These are phyloP conservation scores for Mycosarcoma mackinlayi DNA, from an alignment of 1,284 basidiomycete genomes.

Conservation along the genomic window DNA sequence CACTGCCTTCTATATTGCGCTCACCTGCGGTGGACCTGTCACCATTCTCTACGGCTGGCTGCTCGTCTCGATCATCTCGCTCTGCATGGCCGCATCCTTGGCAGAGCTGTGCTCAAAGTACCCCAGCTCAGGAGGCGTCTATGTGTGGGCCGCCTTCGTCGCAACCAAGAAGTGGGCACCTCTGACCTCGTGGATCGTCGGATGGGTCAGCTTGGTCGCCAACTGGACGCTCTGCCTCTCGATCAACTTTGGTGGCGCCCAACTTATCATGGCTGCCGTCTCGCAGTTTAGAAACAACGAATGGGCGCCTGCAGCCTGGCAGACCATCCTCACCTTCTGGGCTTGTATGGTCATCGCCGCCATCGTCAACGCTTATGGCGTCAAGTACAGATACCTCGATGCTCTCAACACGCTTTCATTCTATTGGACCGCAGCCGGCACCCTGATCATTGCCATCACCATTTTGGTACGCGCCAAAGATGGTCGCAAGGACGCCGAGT, in stretches of 20 bases:
- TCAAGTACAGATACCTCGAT: slow-evolving; percentile 55
- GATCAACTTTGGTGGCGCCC: slow-evolving; percentile 71
- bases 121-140: slow-evolving; percentile 71
- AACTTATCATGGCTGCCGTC: slow-evolving; percentile 71
- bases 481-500: slow-evolving; percentile 68
- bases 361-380: slow-evolving; percentile 64
- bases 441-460: slow-evolving; percentile 70
- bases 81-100: slow-evolving; percentile 70
- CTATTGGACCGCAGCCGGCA: slow-evolving; percentile 70
- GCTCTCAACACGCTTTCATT: slow-evolving; percentile 68
- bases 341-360: slow-evolving; percentile 68
- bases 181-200: slow-evolving; percentile 70
- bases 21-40: slow-evolving; percentile 69
- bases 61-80: slow-evolving; percentile 70
- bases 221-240: slow-evolving; percentile 70
- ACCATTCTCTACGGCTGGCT: slow-evolving; percentile 71
- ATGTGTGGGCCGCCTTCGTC: slow-evolving; percentile 71
- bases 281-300: slow-evolving; percentile 67
- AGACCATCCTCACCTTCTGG: slow-evolving; percentile 70
- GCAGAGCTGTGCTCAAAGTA: slow-evolving; percentile 71
- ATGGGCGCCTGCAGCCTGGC: slow-evolving; percentile 57
- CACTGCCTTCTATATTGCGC: slow-evolving; percentile 70
- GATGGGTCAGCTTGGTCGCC: slow-evolving; percentile 71
- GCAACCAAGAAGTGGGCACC: slow-evolving; percentile 70
- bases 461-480: slow-evolving; percentile 69